A percentile compares a stretch with the other conserved stretches of the same genome.
Evolutionary conservation across 2,329 filamentous ascomycete species (phyloP).

Genomic region (Curvularia verruculosa): DNA sequence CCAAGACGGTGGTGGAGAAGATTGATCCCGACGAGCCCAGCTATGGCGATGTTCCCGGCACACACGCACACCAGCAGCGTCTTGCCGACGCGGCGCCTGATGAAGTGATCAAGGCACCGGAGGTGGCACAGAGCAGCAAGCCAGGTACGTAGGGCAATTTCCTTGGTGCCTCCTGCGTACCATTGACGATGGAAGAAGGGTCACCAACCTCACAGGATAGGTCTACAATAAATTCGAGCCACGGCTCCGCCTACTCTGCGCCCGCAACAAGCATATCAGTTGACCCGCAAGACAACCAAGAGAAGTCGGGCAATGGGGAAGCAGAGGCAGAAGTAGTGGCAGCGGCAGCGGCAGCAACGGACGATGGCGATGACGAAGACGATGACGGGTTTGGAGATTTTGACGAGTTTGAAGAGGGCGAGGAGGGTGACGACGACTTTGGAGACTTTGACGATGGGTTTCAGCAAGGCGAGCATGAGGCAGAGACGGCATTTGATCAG

Average conservation of each 20-base stretch:
- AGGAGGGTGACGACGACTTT: conserved; percentile 53
- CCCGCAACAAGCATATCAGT: conserved; percentile 14
- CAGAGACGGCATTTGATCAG: conserved; percentile 49
- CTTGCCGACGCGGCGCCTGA: conserved; percentile 66
- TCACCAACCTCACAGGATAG: conserved; percentile 61
- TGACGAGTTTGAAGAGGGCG: conserved; percentile 65
- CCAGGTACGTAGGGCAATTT: conserved; percentile 62
- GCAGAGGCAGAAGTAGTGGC: too few relatives aligned
- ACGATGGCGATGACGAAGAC: conserved; percentile 54
- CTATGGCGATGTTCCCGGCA: conserved; percentile 68
- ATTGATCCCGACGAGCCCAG: conserved; percentile 62
- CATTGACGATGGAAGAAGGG: conserved; percentile 69
- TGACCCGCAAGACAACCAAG: conserved; percentile 18
- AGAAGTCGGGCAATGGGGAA: conserved; percentile 33
- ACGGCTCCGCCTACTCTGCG: conserved; percentile 20
- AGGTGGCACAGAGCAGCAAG: conserved; percentile 51
- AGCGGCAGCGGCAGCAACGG: conserved; percentile 32
- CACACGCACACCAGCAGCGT: conserved; percentile 61
- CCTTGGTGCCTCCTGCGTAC: conserved; percentile 55
- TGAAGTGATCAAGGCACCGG: conserved; percentile 58
- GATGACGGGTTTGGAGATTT: conserved; percentile 59
- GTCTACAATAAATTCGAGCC: conserved; percentile 54
- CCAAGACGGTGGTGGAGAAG: conserved; percentile 66
- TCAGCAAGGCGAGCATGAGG: conserved; percentile 48
- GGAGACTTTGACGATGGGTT: conserved; percentile 59